phyloP scores from a whole-genome alignment of 306 rosid genomes.

The Astragalus glycyphyllos region DNA sequence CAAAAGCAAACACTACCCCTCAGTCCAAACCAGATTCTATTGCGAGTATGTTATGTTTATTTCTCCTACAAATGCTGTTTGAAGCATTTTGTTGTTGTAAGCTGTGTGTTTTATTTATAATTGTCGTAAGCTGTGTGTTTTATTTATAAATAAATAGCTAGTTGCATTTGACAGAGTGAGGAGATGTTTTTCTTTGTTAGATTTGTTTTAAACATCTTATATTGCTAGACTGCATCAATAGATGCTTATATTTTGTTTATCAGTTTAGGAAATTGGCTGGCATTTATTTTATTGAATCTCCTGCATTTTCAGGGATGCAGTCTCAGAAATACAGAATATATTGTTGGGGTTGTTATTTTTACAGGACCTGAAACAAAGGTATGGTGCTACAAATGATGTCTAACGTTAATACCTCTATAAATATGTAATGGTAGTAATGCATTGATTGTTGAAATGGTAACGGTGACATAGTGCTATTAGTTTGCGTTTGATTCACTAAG shows the following conservation, averaged over 20 bases:
- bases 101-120: constrained; percentile 29
- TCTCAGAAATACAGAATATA: constrained; percentile 93
- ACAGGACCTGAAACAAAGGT: constrained; percentile 99
- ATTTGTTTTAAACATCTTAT: constrained; percentile 14
- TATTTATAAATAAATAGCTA: constrained; percentile 26
- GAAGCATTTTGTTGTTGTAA: constrained; percentile 28
- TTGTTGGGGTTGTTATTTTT: constrained; percentile 90
- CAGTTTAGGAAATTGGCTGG: constrained; percentile 27
- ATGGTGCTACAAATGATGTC: constrained; percentile 40
- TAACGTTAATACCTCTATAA: not conserved
- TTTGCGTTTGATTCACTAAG: constrained; percentile 3
- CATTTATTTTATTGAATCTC: constrained; percentile 37
- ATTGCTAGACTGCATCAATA: constrained; percentile 20
- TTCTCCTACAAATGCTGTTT: constrained; percentile 34
- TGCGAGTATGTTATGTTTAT: constrained; percentile 67
- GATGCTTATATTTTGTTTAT: constrained; percentile 22
- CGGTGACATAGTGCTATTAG: constrained; percentile 3
- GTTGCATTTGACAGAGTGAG: constrained; percentile 28
- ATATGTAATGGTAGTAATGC: constrained; percentile 7
- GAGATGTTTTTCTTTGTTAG: constrained; percentile 35
- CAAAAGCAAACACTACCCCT: constrained; percentile 86
- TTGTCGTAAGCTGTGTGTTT: constrained; percentile 31
- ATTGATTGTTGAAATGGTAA: constrained; percentile 29
- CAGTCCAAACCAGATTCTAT: constrained; percentile 78
- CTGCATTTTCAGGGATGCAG: constrained; percentile 86